Evolutionary conservation across 148 eudicot species (phyloP).

Genomic region (Chenopodium quinoa): DNA sequence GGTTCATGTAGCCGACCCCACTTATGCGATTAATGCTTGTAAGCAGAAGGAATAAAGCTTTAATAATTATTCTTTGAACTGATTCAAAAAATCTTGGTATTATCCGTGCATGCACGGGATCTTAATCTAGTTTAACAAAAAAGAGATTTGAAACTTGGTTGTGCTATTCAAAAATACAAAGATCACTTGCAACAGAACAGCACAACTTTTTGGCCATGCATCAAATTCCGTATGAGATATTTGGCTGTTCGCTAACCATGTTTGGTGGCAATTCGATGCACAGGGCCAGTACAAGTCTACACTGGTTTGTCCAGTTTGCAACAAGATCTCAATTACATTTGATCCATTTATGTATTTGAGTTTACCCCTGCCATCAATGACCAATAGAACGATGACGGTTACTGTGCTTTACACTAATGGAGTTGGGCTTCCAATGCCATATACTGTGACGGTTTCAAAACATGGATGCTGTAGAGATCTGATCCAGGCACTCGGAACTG

Average conservation of each 20-base stretch:
- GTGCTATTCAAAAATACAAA: background rate
- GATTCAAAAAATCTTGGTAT: too few species aligned
- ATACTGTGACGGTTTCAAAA: conserved; percentile 70
- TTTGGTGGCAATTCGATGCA: conserved; percentile 18
- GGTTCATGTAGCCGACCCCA: too few species aligned
- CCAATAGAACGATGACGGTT: conserved; percentile 75
- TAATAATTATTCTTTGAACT: too few species aligned
- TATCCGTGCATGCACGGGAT: too few species aligned
- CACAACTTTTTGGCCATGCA: background rate
- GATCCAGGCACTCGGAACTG: conserved; percentile 55
- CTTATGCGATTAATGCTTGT: too few species aligned
- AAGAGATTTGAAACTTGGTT: too few species aligned
- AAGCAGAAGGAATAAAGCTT: too few species aligned
- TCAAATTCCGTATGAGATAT: background rate
- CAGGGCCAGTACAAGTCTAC: conserved; percentile 99
- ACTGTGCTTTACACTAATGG: conserved; percentile 89
- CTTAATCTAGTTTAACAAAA: too few species aligned
- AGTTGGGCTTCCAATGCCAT: conserved; percentile 84
- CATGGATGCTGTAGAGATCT: conserved; percentile 81
- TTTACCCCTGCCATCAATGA: conserved; percentile 83
- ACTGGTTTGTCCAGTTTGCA: conserved; percentile 86
- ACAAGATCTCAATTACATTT: conserved; percentile 82
- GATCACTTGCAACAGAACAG: background rate
- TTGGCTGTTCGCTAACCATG: conserved; percentile 15
- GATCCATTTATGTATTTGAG: conserved; percentile 99